phyloP scores from a whole-genome alignment of 225 moss, liverwort and hornwort species.

The Neckera pumila region DNA sequence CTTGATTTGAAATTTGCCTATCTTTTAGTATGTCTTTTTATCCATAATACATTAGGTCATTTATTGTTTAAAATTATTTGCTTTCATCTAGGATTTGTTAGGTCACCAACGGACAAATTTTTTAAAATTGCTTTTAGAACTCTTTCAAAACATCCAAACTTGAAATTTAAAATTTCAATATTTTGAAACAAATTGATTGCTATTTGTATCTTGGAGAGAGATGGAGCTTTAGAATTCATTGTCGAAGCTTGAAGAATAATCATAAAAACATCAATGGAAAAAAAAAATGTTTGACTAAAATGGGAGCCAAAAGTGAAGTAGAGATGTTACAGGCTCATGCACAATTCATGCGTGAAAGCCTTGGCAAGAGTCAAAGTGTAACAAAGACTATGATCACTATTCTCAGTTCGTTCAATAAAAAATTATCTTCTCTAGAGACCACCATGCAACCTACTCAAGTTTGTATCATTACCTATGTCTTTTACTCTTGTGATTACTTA shows the following conservation, averaged over 20 bases:
- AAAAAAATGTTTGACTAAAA: not conserved
- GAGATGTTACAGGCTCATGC: constrained; percentile 54
- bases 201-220: not conserved
- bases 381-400: constrained; percentile 67
- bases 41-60: too few species aligned
- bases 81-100: not conserved
- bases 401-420: constrained; percentile 68
- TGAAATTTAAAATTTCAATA: not conserved
- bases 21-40: not conserved
- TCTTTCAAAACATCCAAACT: not conserved
- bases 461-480: not conserved
- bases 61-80: not conserved
- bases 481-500: not conserved
- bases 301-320: constrained; percentile 58
- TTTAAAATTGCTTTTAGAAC: fast-evolving
- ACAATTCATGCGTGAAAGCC: constrained; percentile 60
- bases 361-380: constrained; percentile 50
- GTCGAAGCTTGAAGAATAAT: not conserved
- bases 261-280: not conserved
- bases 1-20: not conserved
- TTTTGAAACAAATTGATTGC: not conserved
- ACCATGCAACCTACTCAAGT: constrained; percentile 92
- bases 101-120: not conserved
- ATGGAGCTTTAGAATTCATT: fast-evolving
- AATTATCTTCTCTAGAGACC: constrained; percentile 60